Percentiles rank a stretch among this genome's conserved stretches.
phyloP scores from a whole-genome alignment of 768 basidiomycete genomes.

The Boletellus ananiceps region DNA sequence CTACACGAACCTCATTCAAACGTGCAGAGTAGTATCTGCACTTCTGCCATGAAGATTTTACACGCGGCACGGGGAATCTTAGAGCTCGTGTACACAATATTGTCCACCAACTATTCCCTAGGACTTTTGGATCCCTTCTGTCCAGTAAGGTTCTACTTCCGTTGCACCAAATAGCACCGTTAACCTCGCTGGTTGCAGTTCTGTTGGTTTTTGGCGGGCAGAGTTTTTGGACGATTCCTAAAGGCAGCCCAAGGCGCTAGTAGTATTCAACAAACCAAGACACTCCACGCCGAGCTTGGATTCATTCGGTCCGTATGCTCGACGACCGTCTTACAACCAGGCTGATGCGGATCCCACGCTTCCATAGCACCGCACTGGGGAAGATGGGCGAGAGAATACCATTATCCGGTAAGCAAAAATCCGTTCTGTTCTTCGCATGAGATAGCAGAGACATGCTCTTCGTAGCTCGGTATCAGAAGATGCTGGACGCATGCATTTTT shows the following conservation, averaged over 20 bases:
- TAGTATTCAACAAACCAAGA: constrained; percentile 52
- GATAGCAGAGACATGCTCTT: neutral
- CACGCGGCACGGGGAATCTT: constrained; percentile 62
- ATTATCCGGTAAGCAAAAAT: constrained; percentile 43
- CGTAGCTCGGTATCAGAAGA: constrained; percentile 22
- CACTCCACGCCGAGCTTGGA: constrained; percentile 57
- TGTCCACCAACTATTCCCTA: constrained; percentile 69
- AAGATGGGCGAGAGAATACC: constrained; percentile 66
- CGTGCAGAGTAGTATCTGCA: constrained; percentile 51
- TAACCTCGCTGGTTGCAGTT: constrained; percentile 36
- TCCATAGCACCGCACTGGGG: constrained; percentile 48
- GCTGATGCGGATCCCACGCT: neutral
- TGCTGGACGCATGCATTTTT: constrained; percentile 17
- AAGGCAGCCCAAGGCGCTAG: constrained; percentile 58
- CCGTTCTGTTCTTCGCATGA: neutral
- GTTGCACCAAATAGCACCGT: neutral
- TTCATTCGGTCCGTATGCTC: constrained; percentile 54
- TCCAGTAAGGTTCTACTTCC: constrained; percentile 41
- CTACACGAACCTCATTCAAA: constrained; percentile 76
- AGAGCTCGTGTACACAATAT: constrained; percentile 60
- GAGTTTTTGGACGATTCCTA: constrained; percentile 63
- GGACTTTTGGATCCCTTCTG: constrained; percentile 68
- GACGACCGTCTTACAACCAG: neutral
- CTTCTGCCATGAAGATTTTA: constrained; percentile 66
- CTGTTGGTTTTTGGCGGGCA: constrained; percentile 65